Percentiles rank a stretch among this genome's conserved stretches.
phyloP scores from a whole-genome alignment of 768 basidiomycete genomes.

The Russula sp. region DNA sequence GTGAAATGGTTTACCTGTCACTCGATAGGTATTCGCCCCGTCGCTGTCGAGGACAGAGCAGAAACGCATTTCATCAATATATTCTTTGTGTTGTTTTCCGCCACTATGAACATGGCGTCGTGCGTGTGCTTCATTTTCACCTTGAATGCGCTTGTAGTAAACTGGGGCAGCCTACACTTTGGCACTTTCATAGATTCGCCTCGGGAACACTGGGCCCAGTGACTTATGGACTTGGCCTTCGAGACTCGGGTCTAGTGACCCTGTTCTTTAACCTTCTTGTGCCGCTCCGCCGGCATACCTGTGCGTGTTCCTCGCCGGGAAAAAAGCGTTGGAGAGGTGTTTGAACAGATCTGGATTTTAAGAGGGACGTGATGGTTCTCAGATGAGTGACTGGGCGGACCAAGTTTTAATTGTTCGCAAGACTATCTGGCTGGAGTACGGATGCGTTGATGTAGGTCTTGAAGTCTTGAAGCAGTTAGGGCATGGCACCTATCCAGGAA shows the following conservation, averaged over 20 bases:
- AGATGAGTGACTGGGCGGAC: too few relatives aligned
- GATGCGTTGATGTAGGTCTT: too few relatives aligned
- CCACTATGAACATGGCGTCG: constrained; percentile 43
- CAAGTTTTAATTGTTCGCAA: too few relatives aligned
- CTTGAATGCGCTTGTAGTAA: background rate
- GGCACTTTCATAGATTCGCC: constrained; percentile 40
- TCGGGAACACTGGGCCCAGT: constrained; percentile 48
- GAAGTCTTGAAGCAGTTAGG: too few relatives aligned
- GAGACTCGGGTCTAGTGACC: constrained; percentile 47
- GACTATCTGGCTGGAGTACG: too few relatives aligned
- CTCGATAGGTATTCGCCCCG: constrained; percentile 39
- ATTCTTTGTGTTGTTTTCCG: constrained; percentile 44
- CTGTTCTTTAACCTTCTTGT: constrained; percentile 47
- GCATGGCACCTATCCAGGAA: too few relatives aligned
- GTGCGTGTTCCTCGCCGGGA: constrained; percentile 33
- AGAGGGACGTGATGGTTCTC: too few relatives aligned
- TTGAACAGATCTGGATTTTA: too few relatives aligned
- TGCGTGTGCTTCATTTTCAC: constrained; percentile 25
- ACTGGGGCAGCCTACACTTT: background rate
- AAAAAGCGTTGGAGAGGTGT: too few relatives aligned
- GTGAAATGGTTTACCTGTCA: background rate
- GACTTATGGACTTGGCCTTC: constrained; percentile 43
- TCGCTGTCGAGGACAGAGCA: constrained; percentile 36
- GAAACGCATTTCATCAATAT: constrained; percentile 43
- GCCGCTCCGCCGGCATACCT: constrained; percentile 45